These are phyloP conservation scores for Cokeromyces recurvatus DNA, from an alignment of 371 early-diverging fungal genomes.

Conservation along the genomic window DNA sequence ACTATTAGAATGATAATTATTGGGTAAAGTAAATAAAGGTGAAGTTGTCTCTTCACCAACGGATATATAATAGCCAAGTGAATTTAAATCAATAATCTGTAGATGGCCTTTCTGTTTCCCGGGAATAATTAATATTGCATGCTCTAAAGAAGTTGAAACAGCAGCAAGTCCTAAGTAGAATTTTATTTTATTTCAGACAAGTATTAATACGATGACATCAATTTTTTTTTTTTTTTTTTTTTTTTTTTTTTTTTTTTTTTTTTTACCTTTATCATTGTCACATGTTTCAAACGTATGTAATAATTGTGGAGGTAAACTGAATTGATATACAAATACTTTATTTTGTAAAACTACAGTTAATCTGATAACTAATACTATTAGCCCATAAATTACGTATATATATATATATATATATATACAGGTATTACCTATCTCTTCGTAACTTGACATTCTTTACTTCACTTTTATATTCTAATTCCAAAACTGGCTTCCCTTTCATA, in stretches of 20 bases:
- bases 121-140: conserved; percentile 71
- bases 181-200: no score
- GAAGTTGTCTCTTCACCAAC: conserved; percentile 2
- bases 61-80: conserved; percentile 37
- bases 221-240: no score
- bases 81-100: conserved; percentile 80
- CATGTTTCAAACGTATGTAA: conserved; percentile 82
- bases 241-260: no score
- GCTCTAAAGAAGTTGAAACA: conserved; percentile 54
- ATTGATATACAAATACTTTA: conserved; percentile 83
- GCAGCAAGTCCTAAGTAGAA: conserved; percentile 65
- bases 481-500: conserved; percentile 62
- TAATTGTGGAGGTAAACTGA: conserved; percentile 64
- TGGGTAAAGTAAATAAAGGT: conserved; percentile 7
- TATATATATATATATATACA: no score
- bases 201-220: no score
- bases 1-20: neutral
- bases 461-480: conserved; percentile 78
- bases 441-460: conserved; percentile 80
- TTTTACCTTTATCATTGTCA: conserved; percentile 73
- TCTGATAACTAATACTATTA: conserved; percentile 41
- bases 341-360: conserved; percentile 75
- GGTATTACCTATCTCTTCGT: conserved; percentile 68
- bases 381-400: neutral
- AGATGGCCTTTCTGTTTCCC: conserved; percentile 81